Percentiles rank a stretch among this genome's conserved stretches.
phyloP scores from a whole-genome alignment of 2,329 filamentous ascomycete species.

The Phialemoniopsis sp. region DNA sequence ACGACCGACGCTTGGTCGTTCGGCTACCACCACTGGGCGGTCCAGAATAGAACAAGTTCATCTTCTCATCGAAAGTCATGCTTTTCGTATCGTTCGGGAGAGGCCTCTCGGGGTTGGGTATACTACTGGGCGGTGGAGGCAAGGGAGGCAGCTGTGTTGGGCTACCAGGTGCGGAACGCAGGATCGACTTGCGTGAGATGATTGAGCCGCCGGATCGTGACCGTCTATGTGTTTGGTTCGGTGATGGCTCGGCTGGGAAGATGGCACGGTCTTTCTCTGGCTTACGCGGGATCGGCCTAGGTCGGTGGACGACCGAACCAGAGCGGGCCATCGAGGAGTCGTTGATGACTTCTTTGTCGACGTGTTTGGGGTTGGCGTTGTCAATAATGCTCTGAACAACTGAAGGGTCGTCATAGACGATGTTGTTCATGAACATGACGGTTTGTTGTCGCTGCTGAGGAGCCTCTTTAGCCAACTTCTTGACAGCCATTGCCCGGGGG shows the following conservation, averaged over 20 bases:
- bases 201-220: slow-evolving; percentile 46
- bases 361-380: slow-evolving; percentile 25
- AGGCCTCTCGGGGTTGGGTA: slow-evolving; percentile 23
- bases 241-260: slow-evolving; percentile 39
- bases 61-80: slow-evolving; percentile 57
- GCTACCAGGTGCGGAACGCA: slow-evolving; percentile 37
- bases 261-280: slow-evolving; percentile 38
- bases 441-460: slow-evolving; percentile 33
- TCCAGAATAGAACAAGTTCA: slow-evolving; percentile 43
- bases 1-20: slow-evolving; percentile 25
- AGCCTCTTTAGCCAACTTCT: slow-evolving; percentile 19
- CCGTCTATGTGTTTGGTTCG: slow-evolving; percentile 16
- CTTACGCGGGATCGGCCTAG: slow-evolving; percentile 51
- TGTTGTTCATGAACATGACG: slow-evolving; percentile 52
- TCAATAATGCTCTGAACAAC: slow-evolving; percentile 45
- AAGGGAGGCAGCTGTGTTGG: slow-evolving; percentile 48
- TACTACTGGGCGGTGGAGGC: slow-evolving; percentile 35
- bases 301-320: slow-evolving; percentile 46
- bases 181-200: slow-evolving; percentile 37
- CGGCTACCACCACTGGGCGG: slow-evolving; percentile 19
- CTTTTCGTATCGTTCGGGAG: slow-evolving; percentile 50
- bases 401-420: slow-evolving; percentile 48
- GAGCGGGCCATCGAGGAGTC: slow-evolving; percentile 2
- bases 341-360: neutral
- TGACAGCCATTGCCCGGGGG: slow-evolving; percentile 33